Evolutionary conservation across 192 early-diverging fungal genomes (phyloP).

Genomic region (Umbelopsis sp.): DNA sequence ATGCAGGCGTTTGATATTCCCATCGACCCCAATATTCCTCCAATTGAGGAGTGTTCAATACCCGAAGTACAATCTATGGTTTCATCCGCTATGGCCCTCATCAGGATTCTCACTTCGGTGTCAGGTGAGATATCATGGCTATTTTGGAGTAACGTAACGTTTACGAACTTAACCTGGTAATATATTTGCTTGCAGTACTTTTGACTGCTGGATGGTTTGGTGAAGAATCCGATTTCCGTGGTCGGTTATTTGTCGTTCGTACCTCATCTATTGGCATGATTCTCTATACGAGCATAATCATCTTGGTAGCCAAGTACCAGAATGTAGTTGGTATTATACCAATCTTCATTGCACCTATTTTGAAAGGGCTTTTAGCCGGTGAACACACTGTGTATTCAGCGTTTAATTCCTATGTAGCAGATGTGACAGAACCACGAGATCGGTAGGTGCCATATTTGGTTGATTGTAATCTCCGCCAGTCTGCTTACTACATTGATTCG

Average conservation of each 20-base stretch:
- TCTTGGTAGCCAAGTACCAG: conserved; percentile 21
- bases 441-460: conserved; percentile 25
- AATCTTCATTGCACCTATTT: conserved; percentile 30
- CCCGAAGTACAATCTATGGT: conserved; percentile 39
- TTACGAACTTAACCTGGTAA: neutral
- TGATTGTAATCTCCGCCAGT: neutral
- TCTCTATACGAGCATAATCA: conserved; percentile 11
- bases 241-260: conserved; percentile 29
- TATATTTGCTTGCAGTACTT: neutral
- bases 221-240: conserved; percentile 33
- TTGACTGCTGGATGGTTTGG: conserved; percentile 32
- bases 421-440: conserved; percentile 26
- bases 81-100: conserved; percentile 22
- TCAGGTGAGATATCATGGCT: conserved; percentile 9
- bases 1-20: neutral
- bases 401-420: conserved; percentile 37
- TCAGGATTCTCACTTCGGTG: conserved; percentile 21
- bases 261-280: conserved; percentile 24
- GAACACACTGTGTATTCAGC: conserved; percentile 24
- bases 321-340: conserved; percentile 25
- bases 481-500: conserved; percentile 7
- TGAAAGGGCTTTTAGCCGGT: conserved; percentile 32
- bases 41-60: conserved; percentile 32
- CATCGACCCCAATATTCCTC: conserved; percentile 23
- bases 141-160: neutral